These are phyloP conservation scores for Monosiga brevicollis DNA, from an alignment of 78 protist species.

Conservation along the genomic window DNA sequence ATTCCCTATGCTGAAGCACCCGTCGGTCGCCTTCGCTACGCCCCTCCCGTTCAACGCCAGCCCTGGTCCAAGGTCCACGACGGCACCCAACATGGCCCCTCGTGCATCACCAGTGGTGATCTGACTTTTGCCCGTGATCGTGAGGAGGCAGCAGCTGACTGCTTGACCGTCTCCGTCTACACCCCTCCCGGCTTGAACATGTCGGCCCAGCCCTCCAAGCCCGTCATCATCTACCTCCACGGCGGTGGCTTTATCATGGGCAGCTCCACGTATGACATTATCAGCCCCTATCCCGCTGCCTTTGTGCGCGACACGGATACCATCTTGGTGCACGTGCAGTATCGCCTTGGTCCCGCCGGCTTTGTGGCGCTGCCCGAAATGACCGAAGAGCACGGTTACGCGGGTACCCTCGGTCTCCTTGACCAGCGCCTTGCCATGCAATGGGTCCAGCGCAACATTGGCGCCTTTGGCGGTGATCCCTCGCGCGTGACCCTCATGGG, in stretches of 20 bases:
- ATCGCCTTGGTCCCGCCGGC: slow-evolving; percentile 54
- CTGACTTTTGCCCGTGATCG: too few relatives aligned
- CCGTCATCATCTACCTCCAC: background rate
- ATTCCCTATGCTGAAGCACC: too few relatives aligned
- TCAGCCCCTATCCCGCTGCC: background rate
- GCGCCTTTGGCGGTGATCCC: slow-evolving; percentile 57
- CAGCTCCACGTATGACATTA: background rate
- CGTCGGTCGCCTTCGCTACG: too few relatives aligned
- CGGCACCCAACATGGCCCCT: too few relatives aligned
- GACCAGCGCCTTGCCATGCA: slow-evolving; percentile 65
- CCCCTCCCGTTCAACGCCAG: too few relatives aligned
- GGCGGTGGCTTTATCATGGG: background rate
- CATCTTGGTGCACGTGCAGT: slow-evolving; percentile 51
- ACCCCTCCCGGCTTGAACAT: too few relatives aligned
- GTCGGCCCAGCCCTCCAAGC: too few relatives aligned
- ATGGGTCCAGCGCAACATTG: slow-evolving; percentile 57
- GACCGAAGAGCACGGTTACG: slow-evolving; percentile 6
- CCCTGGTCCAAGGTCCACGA: too few relatives aligned
- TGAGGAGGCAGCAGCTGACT: too few relatives aligned
- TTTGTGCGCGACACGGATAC: background rate
- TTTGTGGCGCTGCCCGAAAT: slow-evolving; percentile 20
- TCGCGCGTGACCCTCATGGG: slow-evolving; percentile 49
- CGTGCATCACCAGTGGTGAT: too few relatives aligned
- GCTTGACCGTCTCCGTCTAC: too few relatives aligned
- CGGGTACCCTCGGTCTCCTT: slow-evolving; percentile 49